Percentiles rank a stretch among this genome's conserved stretches.
These are phyloP conservation scores for Taiozyma sp. DNA, from an alignment of 1,139 yeast species.

Conservation along the genomic window DNA sequence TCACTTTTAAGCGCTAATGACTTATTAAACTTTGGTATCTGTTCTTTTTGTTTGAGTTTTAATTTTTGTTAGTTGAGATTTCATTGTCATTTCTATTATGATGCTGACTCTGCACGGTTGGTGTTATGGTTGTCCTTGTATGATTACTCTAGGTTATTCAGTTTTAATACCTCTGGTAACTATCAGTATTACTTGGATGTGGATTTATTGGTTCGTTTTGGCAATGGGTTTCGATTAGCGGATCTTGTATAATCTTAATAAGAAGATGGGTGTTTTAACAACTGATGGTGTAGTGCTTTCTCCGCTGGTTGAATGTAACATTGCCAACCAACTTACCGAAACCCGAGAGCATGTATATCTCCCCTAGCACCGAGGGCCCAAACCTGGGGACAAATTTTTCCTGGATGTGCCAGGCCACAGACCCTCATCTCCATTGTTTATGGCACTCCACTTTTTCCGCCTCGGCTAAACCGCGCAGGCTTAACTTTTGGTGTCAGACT, in stretches of 20 bases:
- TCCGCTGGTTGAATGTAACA: too few species aligned
- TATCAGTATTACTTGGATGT: conserved; percentile 17
- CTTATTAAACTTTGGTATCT: conserved; percentile 1
- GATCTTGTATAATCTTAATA: not conserved
- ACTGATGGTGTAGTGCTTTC: not conserved
- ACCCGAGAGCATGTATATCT: too few species aligned
- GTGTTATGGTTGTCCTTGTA: conserved; percentile 2
- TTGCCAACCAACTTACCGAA: too few species aligned
- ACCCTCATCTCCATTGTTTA: not conserved
- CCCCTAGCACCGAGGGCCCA: not conserved
- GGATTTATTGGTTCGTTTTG: not conserved
- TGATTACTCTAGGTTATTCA: conserved; percentile 23
- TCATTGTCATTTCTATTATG: not conserved
- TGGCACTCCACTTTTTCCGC: not conserved
- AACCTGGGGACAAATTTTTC: too few species aligned
- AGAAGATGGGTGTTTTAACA: not conserved
- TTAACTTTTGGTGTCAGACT: not conserved
- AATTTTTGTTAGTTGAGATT: not conserved
- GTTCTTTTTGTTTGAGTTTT: conserved; percentile 3
- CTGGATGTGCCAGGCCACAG: not conserved
- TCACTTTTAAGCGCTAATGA: conserved; percentile 45
- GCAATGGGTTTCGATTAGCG: not conserved
- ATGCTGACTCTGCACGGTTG: not conserved
- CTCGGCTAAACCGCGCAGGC: not conserved
- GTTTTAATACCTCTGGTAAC: conserved; percentile 26